Base-by-base conservation (phyloP, 2,329 filamentous ascomycete genomes). In the Anthostomella pinea region DNA sequence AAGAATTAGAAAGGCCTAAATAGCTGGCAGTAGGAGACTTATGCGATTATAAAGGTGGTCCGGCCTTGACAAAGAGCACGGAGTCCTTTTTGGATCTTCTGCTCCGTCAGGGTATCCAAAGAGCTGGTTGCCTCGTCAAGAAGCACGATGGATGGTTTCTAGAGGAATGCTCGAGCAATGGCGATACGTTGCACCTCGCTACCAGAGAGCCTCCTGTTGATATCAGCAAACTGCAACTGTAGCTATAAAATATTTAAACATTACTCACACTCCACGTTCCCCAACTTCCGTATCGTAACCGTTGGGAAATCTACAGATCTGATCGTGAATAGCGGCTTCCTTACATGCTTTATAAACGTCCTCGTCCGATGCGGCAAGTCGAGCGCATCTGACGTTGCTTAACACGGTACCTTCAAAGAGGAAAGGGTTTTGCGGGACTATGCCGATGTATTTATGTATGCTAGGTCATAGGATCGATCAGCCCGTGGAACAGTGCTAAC, bases 71-170 rank as follows among this genome's bases (percentile, higher is more conserved):
- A 81, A 7, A 83, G 66, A 32, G 66, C 67, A 39, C 65, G 66
- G 35, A 85, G 71, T 0, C 80, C 81, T 19, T 74, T 66, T 49
- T 84, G 81, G 29, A 84, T 84, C 47, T 79, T 75, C 37, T 79
- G 75, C 57, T 85, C 81, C 2, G 79, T 84, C 20, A 81, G 77
- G 0, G 81, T 82, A 43, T 87, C 81, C 39, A 91, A 80, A 6
- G 85, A 81, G 23, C 83, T 87, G 4, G 87, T 89, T 1, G 86
- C 82, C 59, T 90, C 86, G 47, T 91, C 86, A 1, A 91, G 72
- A 25, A 91, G 72, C 8, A 91, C 78, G 41, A 90, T 81, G 38
- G 86, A 79, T 0, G 86, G 85, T 40, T 77, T 74, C 60, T 87
- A 86, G 46, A 90, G 66, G 30, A 91, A 74, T 1, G 85, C 83